Percentiles rank a stretch among this genome's conserved stretches.
These are phyloP conservation scores for Myriangium duriaei DNA, from an alignment of 2,329 filamentous ascomycete species.

Conservation along the genomic window DNA sequence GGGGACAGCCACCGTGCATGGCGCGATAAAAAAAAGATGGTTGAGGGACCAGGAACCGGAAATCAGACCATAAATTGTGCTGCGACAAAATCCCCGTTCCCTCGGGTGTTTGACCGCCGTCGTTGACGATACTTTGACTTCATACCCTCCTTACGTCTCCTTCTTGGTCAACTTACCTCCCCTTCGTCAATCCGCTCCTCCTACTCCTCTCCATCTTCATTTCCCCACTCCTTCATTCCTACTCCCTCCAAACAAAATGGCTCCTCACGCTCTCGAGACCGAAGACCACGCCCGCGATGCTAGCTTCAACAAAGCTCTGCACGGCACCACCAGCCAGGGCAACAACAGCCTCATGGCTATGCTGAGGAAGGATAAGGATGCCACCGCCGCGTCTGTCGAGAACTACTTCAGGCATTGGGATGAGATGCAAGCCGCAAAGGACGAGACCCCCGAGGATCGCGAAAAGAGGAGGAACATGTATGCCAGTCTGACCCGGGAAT, in stretches of 20 bases:
- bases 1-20: too few relatives aligned
- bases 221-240: conserved; percentile 6
- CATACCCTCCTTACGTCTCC: too few relatives aligned
- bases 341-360: conserved; percentile 71
- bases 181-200: neutral
- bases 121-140: too few relatives aligned
- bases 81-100: too few relatives aligned
- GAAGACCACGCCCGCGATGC: conserved; percentile 34
- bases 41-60: too few relatives aligned
- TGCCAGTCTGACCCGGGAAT: conserved; percentile 86
- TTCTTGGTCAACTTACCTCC: too few relatives aligned
- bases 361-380: conserved; percentile 66
- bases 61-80: too few relatives aligned
- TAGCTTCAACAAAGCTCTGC: conserved; percentile 74
- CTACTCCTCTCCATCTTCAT: conserved; percentile 2
- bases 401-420: conserved; percentile 98
- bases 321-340: conserved; percentile 64
- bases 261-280: conserved; percentile 26
- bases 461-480: conserved; percentile 73
- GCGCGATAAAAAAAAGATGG: too few relatives aligned
- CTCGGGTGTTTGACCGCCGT: too few relatives aligned
- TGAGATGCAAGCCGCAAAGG: conserved; percentile 58
- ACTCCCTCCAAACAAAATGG: conserved; percentile 14
- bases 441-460: conserved; percentile 73
- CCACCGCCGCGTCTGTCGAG: conserved; percentile 70